phyloP scores from a whole-genome alignment of 768 basidiomycete species.

The Termitomyces sp. region DNA sequence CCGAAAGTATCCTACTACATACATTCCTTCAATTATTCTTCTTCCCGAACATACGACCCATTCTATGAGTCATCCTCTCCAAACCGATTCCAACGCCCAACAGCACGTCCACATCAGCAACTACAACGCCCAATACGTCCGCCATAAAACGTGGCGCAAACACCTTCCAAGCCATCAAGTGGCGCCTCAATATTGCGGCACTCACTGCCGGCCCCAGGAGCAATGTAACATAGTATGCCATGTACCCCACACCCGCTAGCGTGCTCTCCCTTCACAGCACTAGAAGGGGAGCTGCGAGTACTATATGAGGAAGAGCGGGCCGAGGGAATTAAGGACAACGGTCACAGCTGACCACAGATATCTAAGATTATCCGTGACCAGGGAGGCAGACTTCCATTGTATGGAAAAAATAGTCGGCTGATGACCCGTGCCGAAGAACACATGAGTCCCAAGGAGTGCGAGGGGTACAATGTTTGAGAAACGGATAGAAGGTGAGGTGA shows the following conservation, averaged over 20 bases:
- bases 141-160: constrained; percentile 95
- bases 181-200: constrained; percentile 71
- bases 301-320: constrained; percentile 63
- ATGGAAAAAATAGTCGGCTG: constrained; percentile 84
- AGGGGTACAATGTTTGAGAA: constrained; percentile 72
- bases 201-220: constrained; percentile 66
- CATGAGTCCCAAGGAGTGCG: constrained; percentile 67
- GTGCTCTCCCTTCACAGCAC: constrained; percentile 55
- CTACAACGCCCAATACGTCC: constrained; percentile 57
- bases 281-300: constrained; percentile 61
- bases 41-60: constrained; percentile 20
- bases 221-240: constrained; percentile 61
- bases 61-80: constrained; percentile 28
- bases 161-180: constrained; percentile 99
- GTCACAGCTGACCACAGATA: constrained; percentile 75
- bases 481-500: constrained; percentile 29
- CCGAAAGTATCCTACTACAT: background rate
- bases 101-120: constrained; percentile 65
- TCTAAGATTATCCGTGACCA: constrained; percentile 61
- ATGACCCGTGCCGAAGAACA: constrained; percentile 89
- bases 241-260: constrained; percentile 56
- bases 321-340: constrained; percentile 72
- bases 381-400: constrained; percentile 94
- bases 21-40: background rate
- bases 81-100: constrained; percentile 59